Evolutionary conservation across 805 yeast genomes (phyloP), one percentile per base, ranked within the genome.

Genomic region (Candida insectalens): DNA sequence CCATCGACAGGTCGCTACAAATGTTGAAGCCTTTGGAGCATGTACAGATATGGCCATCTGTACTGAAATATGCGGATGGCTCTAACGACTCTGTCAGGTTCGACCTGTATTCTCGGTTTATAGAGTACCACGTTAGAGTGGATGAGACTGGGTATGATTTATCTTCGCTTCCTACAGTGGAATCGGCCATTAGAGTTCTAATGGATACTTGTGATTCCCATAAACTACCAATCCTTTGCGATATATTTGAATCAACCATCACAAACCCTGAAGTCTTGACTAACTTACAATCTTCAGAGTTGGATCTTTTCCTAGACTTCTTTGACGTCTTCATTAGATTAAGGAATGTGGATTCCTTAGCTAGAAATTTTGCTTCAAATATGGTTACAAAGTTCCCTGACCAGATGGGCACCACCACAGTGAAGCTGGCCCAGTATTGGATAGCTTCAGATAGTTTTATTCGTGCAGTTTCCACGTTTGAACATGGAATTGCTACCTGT

Each of bases 1-100:
- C n/a, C n/a, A n/a, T n/a, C 46, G 70, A 78, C 44, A 44, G 50
- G 19, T 68, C 79, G 1, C 51, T 82, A 6, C 58, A 60, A 34
- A 41, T 56, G 4, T 44, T 80, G 9, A 73, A 81, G 1, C 34
- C 65, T 5, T 49, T 69, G 0, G 76, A 72, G 36, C 85, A 77
- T 50, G 65, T 65, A 4, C 41, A 59, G 19, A 65, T 80, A 21
- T 71, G 92, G 71, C 56, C 63, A 1, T 47, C 67, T 39, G 81
- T 73, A 36, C 55, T 79, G 29, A 43, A 57, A 15, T 72, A 65
- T 52, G 73, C 74, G 1, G 56, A 56, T 29, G 33, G n/a, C n/a
- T n/a, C n/a, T n/a, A n/a, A n/a, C n/a, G n/a, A n/a, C n/a, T n/a
- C n/a, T n/a, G n/a, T n/a, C n/a, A n/a, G n/a, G n/a, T n/a, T n/a